Evolutionary conservation across 805 yeast species (phyloP).

Genomic region (Hanseniaspora guilliermondii): DNA sequence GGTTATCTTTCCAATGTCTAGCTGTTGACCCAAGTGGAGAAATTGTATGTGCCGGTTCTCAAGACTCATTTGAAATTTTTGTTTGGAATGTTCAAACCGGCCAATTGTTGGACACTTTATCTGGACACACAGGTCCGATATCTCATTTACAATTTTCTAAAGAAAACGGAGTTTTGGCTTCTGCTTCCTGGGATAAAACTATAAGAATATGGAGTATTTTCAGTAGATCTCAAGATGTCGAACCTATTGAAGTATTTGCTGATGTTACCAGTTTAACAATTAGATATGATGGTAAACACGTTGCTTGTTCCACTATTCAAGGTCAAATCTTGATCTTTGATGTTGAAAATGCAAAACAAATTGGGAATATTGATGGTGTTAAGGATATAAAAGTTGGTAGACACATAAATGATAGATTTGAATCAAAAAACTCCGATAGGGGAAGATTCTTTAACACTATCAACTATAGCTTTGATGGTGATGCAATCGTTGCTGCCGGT

Average conservation of each 20-base stretch:
- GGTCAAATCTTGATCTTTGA: slow-evolving; percentile 82
- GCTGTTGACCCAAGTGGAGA: slow-evolving; percentile 98
- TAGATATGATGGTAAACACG: slow-evolving; percentile 86
- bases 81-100: slow-evolving; percentile 97
- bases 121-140: slow-evolving; percentile 95
- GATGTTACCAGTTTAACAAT: slow-evolving; percentile 75
- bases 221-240: slow-evolving; percentile 74
- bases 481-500: slow-evolving; percentile 82
- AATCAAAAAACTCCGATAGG: slow-evolving; percentile 67
- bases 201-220: slow-evolving; percentile 87
- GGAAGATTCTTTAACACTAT: slow-evolving; percentile 74
- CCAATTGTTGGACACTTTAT: slow-evolving; percentile 70
- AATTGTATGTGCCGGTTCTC: slow-evolving; percentile 86
- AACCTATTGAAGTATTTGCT: slow-evolving; percentile 73
- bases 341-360: slow-evolving; percentile 66
- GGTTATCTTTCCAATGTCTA: slow-evolving; percentile 73
- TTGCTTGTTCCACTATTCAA: slow-evolving; percentile 78
- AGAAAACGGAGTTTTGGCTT: slow-evolving; percentile 65
- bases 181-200: slow-evolving; percentile 95
- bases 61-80: slow-evolving; percentile 78
- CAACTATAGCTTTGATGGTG: slow-evolving; percentile 80
- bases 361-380: slow-evolving; percentile 72
- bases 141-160: slow-evolving; percentile 75
- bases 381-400: slow-evolving; percentile 82
- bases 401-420: slow-evolving; percentile 66